A percentile compares a stretch with the other conserved stretches of the same genome.
phyloP scores from a whole-genome alignment of 2,329 filamentous ascomycete species.

The Diaporthe velutina region DNA sequence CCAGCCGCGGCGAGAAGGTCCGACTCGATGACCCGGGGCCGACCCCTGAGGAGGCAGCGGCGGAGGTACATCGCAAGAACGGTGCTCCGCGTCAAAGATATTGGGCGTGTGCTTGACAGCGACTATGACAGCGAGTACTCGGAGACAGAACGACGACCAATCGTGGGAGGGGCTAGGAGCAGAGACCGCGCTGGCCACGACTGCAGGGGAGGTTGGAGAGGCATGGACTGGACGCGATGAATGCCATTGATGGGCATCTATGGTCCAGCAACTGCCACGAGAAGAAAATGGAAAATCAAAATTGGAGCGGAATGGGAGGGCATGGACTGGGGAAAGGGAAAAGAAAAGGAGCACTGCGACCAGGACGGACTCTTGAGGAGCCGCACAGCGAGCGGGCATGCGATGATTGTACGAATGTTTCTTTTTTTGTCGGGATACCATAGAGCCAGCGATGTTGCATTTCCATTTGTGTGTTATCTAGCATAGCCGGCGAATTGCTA shows the following conservation, averaged over 20 bases:
- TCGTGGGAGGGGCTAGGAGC: not conserved
- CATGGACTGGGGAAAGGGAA: not conserved
- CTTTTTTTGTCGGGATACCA: conserved; percentile 26
- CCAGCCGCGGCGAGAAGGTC: not conserved
- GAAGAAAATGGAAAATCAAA: not conserved
- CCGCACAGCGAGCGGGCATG: not conserved
- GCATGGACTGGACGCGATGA: conserved; percentile 26
- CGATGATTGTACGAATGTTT: conserved; percentile 23
- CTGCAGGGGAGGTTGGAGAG: conserved; percentile 7
- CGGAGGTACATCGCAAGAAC: conserved; percentile 26
- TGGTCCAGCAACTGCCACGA: not conserved
- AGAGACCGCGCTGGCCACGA: not conserved
- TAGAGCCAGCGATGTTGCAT: conserved; percentile 11
- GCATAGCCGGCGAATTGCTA: conserved; percentile 22
- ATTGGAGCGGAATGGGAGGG: not conserved
- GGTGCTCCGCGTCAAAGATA: conserved; percentile 25
- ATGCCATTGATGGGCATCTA: not conserved
- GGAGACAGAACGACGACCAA: not conserved
- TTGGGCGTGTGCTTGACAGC: not conserved
- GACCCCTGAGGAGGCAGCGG: conserved; percentile 35
- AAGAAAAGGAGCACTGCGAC: not conserved
- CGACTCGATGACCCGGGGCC: conserved; percentile 35
- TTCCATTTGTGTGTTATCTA: conserved; percentile 11
- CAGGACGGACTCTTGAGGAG: conserved; percentile 26
- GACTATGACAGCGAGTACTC: conserved; percentile 22